Evolutionary conservation across 2,329 filamentous ascomycete species (phyloP), one percentile per base, ranked within the genome.

Genomic region (Trichophyton verrucosum): DNA sequence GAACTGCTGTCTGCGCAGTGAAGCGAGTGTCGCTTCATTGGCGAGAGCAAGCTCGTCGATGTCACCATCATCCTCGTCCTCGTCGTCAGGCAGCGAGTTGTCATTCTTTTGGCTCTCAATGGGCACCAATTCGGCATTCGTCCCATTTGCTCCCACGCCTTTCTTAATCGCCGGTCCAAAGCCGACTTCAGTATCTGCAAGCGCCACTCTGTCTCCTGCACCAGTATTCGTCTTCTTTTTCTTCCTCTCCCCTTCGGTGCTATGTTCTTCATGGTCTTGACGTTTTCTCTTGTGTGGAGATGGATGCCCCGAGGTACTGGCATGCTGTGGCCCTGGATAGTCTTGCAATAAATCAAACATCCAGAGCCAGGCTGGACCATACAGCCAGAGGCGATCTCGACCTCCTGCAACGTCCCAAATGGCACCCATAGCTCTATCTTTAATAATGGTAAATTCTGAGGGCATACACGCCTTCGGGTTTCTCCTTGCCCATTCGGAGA

Each of bases 331-430:
- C 64, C 60, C 5, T 66, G 63, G 71, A 57, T 94, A 80, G 71
- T 96, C 87, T 68, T 82, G 81, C 20, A 82, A 82, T 33, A 95
- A 77, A 71, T 97, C 91, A 63, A 99, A 83, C 91, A 97, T 97
- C 76, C 89, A 91, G 24, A 99, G 74, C 81, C 91, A 97, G 0
- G 83, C 86, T 46, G 84, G 82, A 5, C 92, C 91, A 69, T 95
- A 96, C 20, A 97, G 76, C 90, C 92, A 97, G 6, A 92, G 75
- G 13, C 92, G 82, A 55, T 84, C 77, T n/a, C 76, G 75, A 6
- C 66, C 65, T 30, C 71, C 70, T 30, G 78, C 77, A 0, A 86
- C 78, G 69, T 95, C 88, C 91, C 92, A 97, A 44, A 96, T 73
- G 27, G 86, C 85, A 2, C 91, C 91, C 77, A 92, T 92, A 60